Conservation (phyloP, 371 early-diverging fungal species). For the Mortierella sp. region DNA sequence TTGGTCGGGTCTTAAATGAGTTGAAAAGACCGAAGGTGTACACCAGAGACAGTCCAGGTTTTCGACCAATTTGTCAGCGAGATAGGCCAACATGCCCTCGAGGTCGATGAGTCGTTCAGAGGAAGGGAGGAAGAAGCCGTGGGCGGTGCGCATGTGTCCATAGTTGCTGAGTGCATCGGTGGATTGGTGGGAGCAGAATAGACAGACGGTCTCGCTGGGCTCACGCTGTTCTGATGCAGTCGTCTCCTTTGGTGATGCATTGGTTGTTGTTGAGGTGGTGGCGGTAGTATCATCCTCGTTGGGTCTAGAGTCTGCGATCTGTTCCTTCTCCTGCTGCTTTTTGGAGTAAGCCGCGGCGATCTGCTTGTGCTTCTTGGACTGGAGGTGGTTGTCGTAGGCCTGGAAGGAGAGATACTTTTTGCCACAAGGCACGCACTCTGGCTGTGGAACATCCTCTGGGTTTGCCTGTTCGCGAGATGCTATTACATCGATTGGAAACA, state of each 20-base stretch:
- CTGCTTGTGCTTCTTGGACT: constrained; percentile 75
- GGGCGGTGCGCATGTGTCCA: constrained; percentile 71
- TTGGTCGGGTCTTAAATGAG: constrained; percentile 40
- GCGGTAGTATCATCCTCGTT: constrained; percentile 9
- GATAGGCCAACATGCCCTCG: constrained; percentile 68
- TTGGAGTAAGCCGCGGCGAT: constrained; percentile 35
- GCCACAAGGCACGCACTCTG: constrained; percentile 57
- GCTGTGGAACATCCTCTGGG: constrained; percentile 38
- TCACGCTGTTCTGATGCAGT: constrained; percentile 25
- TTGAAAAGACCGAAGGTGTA: constrained; percentile 54
- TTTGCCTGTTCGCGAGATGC: constrained; percentile 55
- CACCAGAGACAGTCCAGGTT: constrained; percentile 76
- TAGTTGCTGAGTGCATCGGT: constrained; percentile 57
- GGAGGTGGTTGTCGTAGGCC: constrained; percentile 70
- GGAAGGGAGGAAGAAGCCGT: constrained; percentile 78
- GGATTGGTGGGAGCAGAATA: constrained; percentile 57
- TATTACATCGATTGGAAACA: neutral
- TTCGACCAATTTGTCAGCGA: constrained; percentile 71
- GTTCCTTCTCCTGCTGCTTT: constrained; percentile 37
- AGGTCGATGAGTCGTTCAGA: constrained; percentile 70
- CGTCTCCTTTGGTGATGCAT: constrained; percentile 13
- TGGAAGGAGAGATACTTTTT: constrained; percentile 73
- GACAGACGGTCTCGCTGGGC: constrained; percentile 57
- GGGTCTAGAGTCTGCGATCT: neutral
- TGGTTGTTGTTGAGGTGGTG: neutral